Conservation (phyloP, 2,329 filamentous ascomycete genomes). For the Diaporthe velutina region DNA sequence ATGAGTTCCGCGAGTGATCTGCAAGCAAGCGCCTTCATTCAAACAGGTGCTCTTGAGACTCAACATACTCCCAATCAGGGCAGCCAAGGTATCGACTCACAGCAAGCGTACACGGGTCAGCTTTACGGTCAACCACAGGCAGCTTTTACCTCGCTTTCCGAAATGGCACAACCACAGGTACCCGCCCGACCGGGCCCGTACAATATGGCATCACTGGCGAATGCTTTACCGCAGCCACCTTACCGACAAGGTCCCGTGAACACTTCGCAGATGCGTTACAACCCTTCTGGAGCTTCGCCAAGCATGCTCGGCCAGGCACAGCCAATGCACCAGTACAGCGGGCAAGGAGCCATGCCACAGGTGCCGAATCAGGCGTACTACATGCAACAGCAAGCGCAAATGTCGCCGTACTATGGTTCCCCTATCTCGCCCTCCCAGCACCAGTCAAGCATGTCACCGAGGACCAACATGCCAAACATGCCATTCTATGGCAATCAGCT, state of each 20-base stretch:
- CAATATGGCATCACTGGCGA: constrained; percentile 61
- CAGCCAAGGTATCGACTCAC: constrained; percentile 42
- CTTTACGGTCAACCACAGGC: constrained; percentile 52
- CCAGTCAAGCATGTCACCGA: constrained; percentile 50
- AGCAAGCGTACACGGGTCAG: constrained; percentile 46
- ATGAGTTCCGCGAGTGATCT: constrained; percentile 47
- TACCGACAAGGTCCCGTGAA: constrained; percentile 56
- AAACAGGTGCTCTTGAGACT: constrained; percentile 42
- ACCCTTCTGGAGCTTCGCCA: constrained; percentile 48
- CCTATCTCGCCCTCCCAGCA: constrained; percentile 55
- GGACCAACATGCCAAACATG: constrained; percentile 55
- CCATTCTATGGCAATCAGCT: constrained; percentile 60
- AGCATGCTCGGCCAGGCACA: constrained; percentile 54
- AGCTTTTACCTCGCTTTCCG: constrained; percentile 57
- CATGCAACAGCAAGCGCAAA: constrained; percentile 57
- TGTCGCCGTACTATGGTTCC: constrained; percentile 58
- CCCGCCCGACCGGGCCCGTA: constrained; percentile 53
- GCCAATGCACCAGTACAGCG: constrained; percentile 54
- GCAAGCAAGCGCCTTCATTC: constrained; percentile 43
- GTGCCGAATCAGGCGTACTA: constrained; percentile 61
- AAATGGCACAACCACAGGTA: constrained; percentile 53
- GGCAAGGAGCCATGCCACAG: constrained; percentile 52
- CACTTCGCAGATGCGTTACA: constrained; percentile 51
- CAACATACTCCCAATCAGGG: constrained; percentile 43
- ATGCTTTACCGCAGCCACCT: constrained; percentile 56